phyloP scores from a whole-genome alignment of 768 basidiomycete genomes.

The Lactarius trivialis region DNA sequence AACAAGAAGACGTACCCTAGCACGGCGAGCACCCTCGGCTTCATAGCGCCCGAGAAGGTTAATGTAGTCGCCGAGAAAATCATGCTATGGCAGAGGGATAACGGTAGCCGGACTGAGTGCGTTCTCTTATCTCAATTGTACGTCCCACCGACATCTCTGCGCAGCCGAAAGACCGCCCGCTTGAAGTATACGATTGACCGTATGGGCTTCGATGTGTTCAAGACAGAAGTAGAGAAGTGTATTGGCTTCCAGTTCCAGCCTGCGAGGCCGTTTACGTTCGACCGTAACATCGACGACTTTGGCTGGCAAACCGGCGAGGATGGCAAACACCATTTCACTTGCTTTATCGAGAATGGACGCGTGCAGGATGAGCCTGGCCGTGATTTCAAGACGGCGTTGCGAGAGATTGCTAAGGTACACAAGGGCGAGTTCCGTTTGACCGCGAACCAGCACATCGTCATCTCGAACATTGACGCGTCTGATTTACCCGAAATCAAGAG shows the following conservation, averaged over 20 bases:
- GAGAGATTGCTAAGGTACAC: constrained; percentile 90
- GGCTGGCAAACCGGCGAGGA: constrained; percentile 92
- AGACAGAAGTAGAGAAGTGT: constrained; percentile 81
- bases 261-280: constrained; percentile 71
- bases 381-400: constrained; percentile 87
- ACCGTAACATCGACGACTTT: constrained; percentile 87
- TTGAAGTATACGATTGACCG: constrained; percentile 97
- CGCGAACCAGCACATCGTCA: constrained; percentile 87
- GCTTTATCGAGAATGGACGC: constrained; percentile 98
- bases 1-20: constrained; percentile 99
- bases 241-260: constrained; percentile 74
- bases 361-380: constrained; percentile 89
- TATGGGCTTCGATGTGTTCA: constrained; percentile 85
- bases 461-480: constrained; percentile 72
- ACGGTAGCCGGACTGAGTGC: constrained; percentile 91
- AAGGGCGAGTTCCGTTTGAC: constrained; percentile 92
- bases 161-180: constrained; percentile 63
- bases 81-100: constrained; percentile 89
- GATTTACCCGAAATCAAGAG: constrained; percentile 73
- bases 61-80: constrained; percentile 84
- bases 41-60: constrained; percentile 85
- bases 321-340: constrained; percentile 84
- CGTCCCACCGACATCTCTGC: background rate
- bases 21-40: constrained; percentile 79
- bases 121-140: constrained; percentile 26